Evolutionary conservation across 345 rosid species (phyloP).

Genomic region (Cochlearia excelsa): DNA sequence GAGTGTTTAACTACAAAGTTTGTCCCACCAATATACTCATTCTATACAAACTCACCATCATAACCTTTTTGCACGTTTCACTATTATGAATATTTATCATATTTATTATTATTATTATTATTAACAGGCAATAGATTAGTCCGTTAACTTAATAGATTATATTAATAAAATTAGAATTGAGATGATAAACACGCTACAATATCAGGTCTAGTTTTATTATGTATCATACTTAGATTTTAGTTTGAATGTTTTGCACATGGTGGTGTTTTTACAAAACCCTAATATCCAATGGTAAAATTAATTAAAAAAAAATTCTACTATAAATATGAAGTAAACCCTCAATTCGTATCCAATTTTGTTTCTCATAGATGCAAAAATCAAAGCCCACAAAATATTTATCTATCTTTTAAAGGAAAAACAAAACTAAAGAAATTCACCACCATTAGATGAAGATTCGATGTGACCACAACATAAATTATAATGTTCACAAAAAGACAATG

Average conservation of each 20-base stretch:
- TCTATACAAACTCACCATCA: slow-evolving; percentile 24
- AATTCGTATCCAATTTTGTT: slow-evolving; percentile 6
- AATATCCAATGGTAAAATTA: no score
- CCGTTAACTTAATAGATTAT: no score
- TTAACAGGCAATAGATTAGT: no score
- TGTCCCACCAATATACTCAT: slow-evolving; percentile 6
- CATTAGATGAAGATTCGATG: slow-evolving; percentile 15
- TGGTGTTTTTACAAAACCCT: no score
- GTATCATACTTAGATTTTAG: no score
- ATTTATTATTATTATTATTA: no score
- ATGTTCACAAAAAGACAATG: slow-evolving; percentile 4
- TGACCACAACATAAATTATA: slow-evolving; percentile 20
- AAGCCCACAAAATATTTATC: slow-evolving; percentile 6
- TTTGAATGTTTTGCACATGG: no score
- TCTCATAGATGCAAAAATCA: background rate
- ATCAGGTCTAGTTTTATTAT: no score
- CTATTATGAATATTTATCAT: background rate
- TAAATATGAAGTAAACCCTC: background rate
- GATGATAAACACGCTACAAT: no score
- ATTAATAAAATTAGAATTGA: no score
- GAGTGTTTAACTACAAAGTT: slow-evolving; percentile 8
- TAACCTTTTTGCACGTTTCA: slow-evolving; percentile 28
- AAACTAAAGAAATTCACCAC: slow-evolving; percentile 1
- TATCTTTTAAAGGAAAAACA: background rate
- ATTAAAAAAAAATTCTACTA: no score